Evolutionary conservation across 352 stramenopile genomes (phyloP).

Genomic region (Halophytophthora polymorphica): DNA sequence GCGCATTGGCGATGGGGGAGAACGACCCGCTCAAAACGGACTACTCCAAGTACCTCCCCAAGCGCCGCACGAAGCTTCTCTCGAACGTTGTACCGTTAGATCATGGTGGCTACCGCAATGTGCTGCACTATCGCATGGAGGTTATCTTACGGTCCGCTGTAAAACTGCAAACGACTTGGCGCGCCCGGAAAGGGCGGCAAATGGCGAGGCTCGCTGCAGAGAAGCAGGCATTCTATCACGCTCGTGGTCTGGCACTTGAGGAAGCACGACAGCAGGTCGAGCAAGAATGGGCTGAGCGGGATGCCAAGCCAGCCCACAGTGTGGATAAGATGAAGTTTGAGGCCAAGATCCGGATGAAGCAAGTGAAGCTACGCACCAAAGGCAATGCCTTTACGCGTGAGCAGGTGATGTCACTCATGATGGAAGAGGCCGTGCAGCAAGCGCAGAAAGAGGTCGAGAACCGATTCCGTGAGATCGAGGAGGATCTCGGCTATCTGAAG

Average conservation of each 20-base stretch:
- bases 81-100: slow-evolving; percentile 88
- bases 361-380: slow-evolving; percentile 89
- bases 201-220: slow-evolving; percentile 66
- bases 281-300: slow-evolving; percentile 71
- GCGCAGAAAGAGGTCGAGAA: slow-evolving; percentile 81
- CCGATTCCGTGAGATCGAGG: slow-evolving; percentile 84
- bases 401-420: slow-evolving; percentile 78
- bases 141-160: slow-evolving; percentile 65
- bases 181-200: slow-evolving; percentile 70
- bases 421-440: slow-evolving; percentile 78
- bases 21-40: slow-evolving; percentile 92
- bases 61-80: slow-evolving; percentile 57
- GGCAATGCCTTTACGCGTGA: slow-evolving; percentile 74
- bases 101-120: slow-evolving; percentile 86
- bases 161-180: slow-evolving; percentile 83
- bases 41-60: slow-evolving; percentile 90
- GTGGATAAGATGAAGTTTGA: slow-evolving; percentile 93
- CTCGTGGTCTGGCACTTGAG: slow-evolving; percentile 70
- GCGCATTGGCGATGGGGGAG: slow-evolving; percentile 86
- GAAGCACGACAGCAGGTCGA: slow-evolving; percentile 54
- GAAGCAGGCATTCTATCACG: slow-evolving; percentile 90
- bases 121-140: slow-evolving; percentile 73
- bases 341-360: slow-evolving; percentile 91
- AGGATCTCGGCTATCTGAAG: slow-evolving; percentile 71
- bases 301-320: slow-evolving; percentile 62